Conservation (phyloP, 768 basidiomycete genomes). For the Coprinellus aureogranulatus region DNA sequence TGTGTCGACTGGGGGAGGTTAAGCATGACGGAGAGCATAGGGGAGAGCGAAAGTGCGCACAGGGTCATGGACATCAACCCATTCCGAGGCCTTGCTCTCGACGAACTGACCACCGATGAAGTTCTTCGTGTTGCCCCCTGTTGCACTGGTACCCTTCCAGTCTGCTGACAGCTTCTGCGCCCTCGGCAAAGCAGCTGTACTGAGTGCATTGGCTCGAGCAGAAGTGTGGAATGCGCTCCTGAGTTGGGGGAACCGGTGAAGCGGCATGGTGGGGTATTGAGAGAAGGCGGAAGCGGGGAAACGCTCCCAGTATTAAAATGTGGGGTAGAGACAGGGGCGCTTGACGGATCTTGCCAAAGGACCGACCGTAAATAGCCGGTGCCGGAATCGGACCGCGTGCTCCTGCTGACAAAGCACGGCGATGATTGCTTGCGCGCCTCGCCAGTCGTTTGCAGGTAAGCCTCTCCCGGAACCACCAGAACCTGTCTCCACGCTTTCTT, state of each 20-base stretch:
- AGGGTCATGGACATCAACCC: conserved; percentile 88
- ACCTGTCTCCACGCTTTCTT: too few species aligned
- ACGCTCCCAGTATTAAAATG: background rate
- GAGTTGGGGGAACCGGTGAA: conserved; percentile 31
- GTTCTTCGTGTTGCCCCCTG: conserved; percentile 87
- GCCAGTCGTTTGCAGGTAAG: too few species aligned
- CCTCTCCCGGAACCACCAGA: too few species aligned
- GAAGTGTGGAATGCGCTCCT: conserved; percentile 45
- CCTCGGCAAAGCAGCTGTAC: conserved; percentile 51
- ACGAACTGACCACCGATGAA: conserved; percentile 89
- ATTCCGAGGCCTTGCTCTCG: conserved; percentile 73
- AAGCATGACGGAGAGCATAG: background rate
- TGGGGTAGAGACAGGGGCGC: background rate
- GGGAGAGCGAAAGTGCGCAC: conserved; percentile 36
- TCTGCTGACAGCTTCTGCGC: conserved; percentile 69
- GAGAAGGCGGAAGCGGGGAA: background rate
- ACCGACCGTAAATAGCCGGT: too few species aligned
- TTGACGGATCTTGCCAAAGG: background rate
- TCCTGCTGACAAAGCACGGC: background rate
- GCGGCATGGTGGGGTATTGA: conserved; percentile 27
- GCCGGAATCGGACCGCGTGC: background rate
- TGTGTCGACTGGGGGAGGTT: conserved; percentile 70
- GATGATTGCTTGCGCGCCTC: too few species aligned
- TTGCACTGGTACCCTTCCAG: conserved; percentile 86
- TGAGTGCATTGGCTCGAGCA: conserved; percentile 46